Base-by-base conservation (phyloP, 768 basidiomycete species). In the Termitomyces sp. region DNA sequence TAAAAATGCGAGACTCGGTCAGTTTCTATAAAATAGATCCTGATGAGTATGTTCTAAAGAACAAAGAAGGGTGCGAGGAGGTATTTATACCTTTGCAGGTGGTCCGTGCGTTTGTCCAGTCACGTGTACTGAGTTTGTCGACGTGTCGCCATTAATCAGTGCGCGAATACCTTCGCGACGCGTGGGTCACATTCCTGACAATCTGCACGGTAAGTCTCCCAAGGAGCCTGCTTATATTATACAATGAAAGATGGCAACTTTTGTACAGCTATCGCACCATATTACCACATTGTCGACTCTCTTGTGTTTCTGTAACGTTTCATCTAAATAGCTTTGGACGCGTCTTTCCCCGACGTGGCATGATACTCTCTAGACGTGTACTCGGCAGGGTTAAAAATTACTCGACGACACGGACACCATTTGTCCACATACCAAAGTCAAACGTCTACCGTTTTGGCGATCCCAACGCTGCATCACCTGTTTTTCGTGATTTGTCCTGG, bases 361-460 rank as follows among this genome's bases (percentile, higher is more conserved):
- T 56, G 46, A 53, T 32, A 26, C 37, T 53, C 16, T 16, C 20
- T 26, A 13, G 46, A 42, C 52, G 51, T 22, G 16, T 52, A 24
- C 1, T 58, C 8, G n/a, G 44, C 20, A 14, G 20, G 6, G 9
- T 58, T n/a, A 58, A 34, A 26, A 16, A 42, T 42, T 60, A 60
- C 34, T 55, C 59, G 1, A 60, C 53, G 24, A 20, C 36, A 9
- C 54, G 48, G 13, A 56, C 34, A 20, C 57, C 63, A 14, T 59
- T 66, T 34, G 55, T 81, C 9, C 68, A 72, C 44, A 78, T 85
- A 7, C 77, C 79, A 14, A 76, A 68, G 34, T 71, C 83, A 7
- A 74, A 83, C 51, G 70, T 87, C 12, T 82, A 81, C 69, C 79
- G 79, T 4, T 86, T 87, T 61, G 86, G 86, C 0, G 79, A 83